Conservation (phyloP, 805 yeast genomes). For the Yamadazyma takamatsuzukensis region DNA sequence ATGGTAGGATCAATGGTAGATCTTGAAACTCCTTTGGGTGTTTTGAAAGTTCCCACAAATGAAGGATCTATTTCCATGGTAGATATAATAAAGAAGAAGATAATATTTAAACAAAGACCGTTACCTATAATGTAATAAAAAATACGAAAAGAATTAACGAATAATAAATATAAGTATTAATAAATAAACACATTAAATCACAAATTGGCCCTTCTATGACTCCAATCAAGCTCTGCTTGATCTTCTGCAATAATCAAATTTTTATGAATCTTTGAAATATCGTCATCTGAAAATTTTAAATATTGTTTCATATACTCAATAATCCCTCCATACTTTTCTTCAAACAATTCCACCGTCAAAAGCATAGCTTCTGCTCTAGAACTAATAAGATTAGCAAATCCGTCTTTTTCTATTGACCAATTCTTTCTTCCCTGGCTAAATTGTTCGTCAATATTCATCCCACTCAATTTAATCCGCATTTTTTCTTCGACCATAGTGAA, state of each 20-base stretch:
- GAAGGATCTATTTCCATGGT: slow-evolving; percentile 42
- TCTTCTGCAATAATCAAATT: slow-evolving; percentile 22
- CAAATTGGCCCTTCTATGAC: slow-evolving; percentile 5
- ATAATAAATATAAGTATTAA: neutral
- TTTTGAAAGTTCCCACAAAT: slow-evolving; percentile 31
- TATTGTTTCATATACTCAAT: slow-evolving; percentile 41
- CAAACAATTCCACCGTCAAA: slow-evolving; percentile 52
- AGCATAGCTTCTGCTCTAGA: slow-evolving; percentile 70
- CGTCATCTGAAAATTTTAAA: slow-evolving; percentile 47
- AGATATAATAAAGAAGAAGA: slow-evolving; percentile 56
- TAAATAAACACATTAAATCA: neutral
- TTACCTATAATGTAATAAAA: slow-evolving; percentile 68
- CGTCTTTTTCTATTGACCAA: slow-evolving; percentile 46
- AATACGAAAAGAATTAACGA: neutral
- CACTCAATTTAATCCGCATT: too few relatives aligned
- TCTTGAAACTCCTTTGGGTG: slow-evolving; percentile 62
- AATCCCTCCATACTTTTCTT: slow-evolving; percentile 52
- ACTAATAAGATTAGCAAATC: slow-evolving; percentile 57
- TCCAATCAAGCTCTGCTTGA: slow-evolving; percentile 8
- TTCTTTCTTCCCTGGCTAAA: slow-evolving; percentile 35
- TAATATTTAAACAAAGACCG: slow-evolving; percentile 66
- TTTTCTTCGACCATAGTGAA: slow-evolving; percentile 30
- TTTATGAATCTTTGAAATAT: slow-evolving; percentile 24
- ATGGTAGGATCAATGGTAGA: slow-evolving; percentile 58
- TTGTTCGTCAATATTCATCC: slow-evolving; percentile 6